Evolutionary conservation across 345 rosid genomes (phyloP).

Genomic region (Linum usitatissimum): DNA sequence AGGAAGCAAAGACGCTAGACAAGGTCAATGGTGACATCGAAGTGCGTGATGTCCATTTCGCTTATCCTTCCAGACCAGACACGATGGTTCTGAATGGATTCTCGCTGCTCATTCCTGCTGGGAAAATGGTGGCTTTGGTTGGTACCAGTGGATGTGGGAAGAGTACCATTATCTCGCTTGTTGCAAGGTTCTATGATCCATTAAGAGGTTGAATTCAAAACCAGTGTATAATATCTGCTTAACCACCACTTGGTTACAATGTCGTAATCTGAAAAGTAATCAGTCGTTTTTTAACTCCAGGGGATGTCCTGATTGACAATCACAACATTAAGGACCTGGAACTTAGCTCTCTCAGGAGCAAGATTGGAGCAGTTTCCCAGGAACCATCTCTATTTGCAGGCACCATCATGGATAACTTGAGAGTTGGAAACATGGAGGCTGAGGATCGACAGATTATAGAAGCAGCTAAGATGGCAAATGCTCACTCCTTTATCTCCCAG

Average conservation of each 20-base stretch:
- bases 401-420: conserved; percentile 45
- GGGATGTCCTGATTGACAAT: conserved; percentile 37
- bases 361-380: conserved; percentile 47
- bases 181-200: conserved; percentile 58
- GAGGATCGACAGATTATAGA: conserved; percentile 31
- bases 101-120: conserved; percentile 47
- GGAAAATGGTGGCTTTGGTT: conserved; percentile 45
- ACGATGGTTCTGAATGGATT: conserved; percentile 39
- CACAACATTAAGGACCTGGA: conserved; percentile 46
- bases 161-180: conserved; percentile 45
- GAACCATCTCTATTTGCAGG: conserved; percentile 58
- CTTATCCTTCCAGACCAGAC: conserved; percentile 49
- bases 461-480: conserved; percentile 51
- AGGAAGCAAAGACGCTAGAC: conserved; percentile 17
- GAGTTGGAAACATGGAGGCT: conserved; percentile 49
- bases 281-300: conserved; percentile 15
- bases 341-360: conserved; percentile 36
- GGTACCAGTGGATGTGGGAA: conserved; percentile 65
- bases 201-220: conserved; percentile 22
- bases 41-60: conserved; percentile 29
- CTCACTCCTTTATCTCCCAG: conserved; percentile 36
- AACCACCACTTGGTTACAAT: too few species aligned
- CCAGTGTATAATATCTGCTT: background rate
- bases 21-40: conserved; percentile 37
- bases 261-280: too few species aligned